Conservation (phyloP, 208 protist genomes). For the Wallacemonas sp. region DNA sequence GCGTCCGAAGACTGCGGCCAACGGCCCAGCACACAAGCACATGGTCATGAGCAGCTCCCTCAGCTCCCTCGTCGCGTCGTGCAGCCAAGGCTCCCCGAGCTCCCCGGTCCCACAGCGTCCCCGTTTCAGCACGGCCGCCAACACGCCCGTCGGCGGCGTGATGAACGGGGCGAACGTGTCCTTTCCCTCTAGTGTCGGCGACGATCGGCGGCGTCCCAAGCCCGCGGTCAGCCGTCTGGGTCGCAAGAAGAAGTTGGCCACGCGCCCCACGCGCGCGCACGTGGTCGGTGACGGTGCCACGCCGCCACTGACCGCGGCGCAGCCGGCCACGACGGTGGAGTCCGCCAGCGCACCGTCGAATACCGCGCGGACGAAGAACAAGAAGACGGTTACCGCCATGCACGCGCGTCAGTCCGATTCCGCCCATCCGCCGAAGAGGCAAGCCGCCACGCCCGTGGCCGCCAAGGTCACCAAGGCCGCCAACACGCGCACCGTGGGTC, state of each 20-base stretch:
- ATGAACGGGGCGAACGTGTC: background rate
- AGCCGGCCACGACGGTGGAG: no score
- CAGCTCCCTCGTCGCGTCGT: slow-evolving; percentile 4
- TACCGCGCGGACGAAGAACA: no score
- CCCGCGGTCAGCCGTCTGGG: background rate
- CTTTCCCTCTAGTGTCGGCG: background rate
- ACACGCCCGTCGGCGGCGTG: background rate
- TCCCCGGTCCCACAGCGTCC: background rate
- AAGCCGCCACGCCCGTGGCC: no score
- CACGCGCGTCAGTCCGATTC: no score
- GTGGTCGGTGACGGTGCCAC: no score
- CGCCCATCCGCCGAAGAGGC: no score
- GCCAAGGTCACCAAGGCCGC: no score
- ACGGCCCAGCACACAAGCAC: background rate
- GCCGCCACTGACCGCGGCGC: no score
- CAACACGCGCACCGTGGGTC: no score
- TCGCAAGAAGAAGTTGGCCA: background rate
- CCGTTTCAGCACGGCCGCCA: background rate
- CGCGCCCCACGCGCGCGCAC: background rate
- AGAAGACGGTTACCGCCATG: no score
- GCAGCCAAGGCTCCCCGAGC: background rate
- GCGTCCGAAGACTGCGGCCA: no score
- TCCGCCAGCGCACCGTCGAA: no score
- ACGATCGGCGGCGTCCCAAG: background rate
- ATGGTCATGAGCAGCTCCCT: slow-evolving; percentile 6